phyloP scores from a whole-genome alignment of 2,329 filamentous ascomycete species.

The Penicillium hordei region DNA sequence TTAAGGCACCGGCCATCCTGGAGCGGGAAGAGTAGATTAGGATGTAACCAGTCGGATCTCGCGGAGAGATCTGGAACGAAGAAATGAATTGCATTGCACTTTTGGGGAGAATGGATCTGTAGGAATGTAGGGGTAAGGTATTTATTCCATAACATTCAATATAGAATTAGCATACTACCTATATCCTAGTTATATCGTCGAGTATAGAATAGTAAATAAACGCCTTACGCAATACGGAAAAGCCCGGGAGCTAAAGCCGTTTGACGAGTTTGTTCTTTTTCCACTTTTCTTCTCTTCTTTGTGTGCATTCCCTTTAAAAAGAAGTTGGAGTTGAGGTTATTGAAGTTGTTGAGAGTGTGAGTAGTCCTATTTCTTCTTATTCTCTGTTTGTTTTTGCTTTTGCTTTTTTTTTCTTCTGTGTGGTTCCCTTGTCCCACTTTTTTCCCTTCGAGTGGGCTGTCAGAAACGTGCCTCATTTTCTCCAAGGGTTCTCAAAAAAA shows the following conservation, averaged over 20 bases:
- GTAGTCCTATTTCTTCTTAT: neutral
- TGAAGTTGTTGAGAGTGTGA: conserved; percentile 5
- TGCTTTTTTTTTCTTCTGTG: conserved; percentile 1
- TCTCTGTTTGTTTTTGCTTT: neutral
- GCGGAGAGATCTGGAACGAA: conserved; percentile 16
- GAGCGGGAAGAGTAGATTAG: conserved; percentile 54
- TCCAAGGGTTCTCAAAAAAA: conserved; percentile 32
- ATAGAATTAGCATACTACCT: neutral
- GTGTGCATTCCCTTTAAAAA: conserved; percentile 8
- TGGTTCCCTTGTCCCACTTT: conserved; percentile 15
- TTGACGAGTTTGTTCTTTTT: conserved; percentile 28
- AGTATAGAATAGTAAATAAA: neutral
- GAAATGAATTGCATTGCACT: conserved; percentile 23
- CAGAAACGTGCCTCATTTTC: conserved; percentile 23
- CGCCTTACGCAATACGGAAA: conserved; percentile 42
- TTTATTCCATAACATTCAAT: neutral
- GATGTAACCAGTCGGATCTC: conserved; percentile 5
- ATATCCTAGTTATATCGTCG: too few relatives aligned
- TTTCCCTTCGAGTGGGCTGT: conserved; percentile 29
- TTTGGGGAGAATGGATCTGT: conserved; percentile 15
- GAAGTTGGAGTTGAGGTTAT: conserved; percentile 7
- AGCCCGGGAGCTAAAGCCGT: conserved; percentile 39
- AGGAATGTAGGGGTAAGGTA: conserved; percentile 20
- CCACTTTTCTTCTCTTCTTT: conserved; percentile 17
- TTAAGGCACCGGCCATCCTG: conserved; percentile 64